Evolutionary conservation across 768 basidiomycete genomes (phyloP).

Genomic region (Rhodotorula paludigena): DNA sequence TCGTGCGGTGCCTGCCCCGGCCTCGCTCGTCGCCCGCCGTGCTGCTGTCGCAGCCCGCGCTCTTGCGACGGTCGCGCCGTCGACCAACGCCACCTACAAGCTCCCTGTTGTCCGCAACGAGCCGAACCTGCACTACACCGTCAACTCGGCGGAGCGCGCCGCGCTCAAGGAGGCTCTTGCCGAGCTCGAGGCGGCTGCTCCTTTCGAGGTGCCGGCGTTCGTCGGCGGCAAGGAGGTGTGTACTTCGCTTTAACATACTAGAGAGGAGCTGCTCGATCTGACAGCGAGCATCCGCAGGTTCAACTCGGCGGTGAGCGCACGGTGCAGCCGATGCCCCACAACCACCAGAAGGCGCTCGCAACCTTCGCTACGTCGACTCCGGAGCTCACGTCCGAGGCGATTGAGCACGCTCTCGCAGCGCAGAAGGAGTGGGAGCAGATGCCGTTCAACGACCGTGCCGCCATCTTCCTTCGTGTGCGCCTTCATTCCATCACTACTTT

Average conservation of each 20-base stretch:
- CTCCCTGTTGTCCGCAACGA: constrained; percentile 85
- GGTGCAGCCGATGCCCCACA: constrained; percentile 63
- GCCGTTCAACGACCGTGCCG: constrained; percentile 95
- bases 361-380: constrained; percentile 82
- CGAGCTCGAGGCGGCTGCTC: constrained; percentile 74
- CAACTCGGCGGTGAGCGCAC: background rate
- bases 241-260: constrained; percentile 44
- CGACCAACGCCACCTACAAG: constrained; percentile 56
- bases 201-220: constrained; percentile 88
- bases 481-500: background rate
- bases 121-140: constrained; percentile 75
- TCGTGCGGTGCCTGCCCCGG: too few relatives aligned
- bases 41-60: too few relatives aligned
- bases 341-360: constrained; percentile 75
- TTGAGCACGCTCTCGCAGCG: constrained; percentile 78
- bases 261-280: constrained; percentile 61
- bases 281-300: constrained; percentile 53
- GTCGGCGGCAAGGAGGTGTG: constrained; percentile 80
- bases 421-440: constrained; percentile 85
- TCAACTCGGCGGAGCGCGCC: constrained; percentile 70
- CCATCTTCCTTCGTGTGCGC: constrained; percentile 78
- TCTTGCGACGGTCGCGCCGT: too few relatives aligned
- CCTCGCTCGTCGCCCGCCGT: too few relatives aligned
- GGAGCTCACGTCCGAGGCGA: constrained; percentile 67
- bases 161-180: constrained; percentile 66